phyloP scores from a whole-genome alignment of 2,329 filamentous ascomycete genomes.

The Dactylellina haptotyla region DNA sequence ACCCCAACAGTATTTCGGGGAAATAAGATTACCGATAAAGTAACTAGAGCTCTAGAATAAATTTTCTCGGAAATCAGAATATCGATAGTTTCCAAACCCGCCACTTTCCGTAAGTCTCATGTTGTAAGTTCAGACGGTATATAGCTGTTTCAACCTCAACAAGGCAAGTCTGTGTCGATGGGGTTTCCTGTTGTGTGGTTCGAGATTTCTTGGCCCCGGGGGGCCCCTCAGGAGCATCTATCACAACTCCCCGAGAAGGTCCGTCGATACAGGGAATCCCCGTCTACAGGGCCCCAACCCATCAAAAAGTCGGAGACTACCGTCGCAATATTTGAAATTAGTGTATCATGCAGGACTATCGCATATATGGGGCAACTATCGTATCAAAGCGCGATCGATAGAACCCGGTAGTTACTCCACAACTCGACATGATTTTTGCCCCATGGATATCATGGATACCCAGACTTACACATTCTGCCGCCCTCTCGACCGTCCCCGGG shows the following conservation, averaged over 20 bases:
- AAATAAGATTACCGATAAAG: background rate
- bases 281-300: slow-evolving; percentile 3
- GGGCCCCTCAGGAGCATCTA: background rate
- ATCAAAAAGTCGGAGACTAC: slow-evolving; percentile 19
- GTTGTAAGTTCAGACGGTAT: background rate
- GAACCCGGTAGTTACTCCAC: slow-evolving; percentile 10
- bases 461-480: slow-evolving; percentile 13
- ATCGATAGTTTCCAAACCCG: slow-evolving; percentile 26
- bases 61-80: slow-evolving; percentile 20
- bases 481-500: slow-evolving; percentile 8
- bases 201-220: slow-evolving; percentile 10
- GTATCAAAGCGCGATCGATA: slow-evolving; percentile 25
- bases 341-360: slow-evolving; percentile 25
- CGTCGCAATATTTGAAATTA: slow-evolving; percentile 46
- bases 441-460: slow-evolving; percentile 15
- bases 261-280: slow-evolving; percentile 9
- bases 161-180: slow-evolving; percentile 23
- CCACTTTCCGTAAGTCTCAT: slow-evolving; percentile 1
- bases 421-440: background rate
- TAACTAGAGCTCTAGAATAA: slow-evolving; percentile 37
- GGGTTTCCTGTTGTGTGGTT: slow-evolving; percentile 13
- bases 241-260: slow-evolving; percentile 5
- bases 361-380: slow-evolving; percentile 33
- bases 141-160: slow-evolving; percentile 27
- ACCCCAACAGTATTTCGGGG: background rate